Evolutionary conservation across 2,329 filamentous ascomycete genomes (phyloP).

Genomic region (Neofusicoccum laricinum): DNA sequence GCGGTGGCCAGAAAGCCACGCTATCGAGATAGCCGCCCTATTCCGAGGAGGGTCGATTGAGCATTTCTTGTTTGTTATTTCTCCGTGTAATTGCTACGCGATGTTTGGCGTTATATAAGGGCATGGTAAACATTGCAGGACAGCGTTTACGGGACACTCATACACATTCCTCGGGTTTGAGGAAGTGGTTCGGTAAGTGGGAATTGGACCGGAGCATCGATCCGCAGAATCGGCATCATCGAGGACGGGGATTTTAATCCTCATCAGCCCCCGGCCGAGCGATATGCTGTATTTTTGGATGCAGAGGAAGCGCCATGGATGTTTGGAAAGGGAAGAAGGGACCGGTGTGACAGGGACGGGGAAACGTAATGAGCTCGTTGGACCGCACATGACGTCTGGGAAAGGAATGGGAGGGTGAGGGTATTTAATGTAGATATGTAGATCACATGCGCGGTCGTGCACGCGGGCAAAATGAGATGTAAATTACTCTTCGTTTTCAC

Average conservation of each 20-base stretch:
- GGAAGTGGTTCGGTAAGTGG: neutral
- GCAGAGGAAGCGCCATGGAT: neutral
- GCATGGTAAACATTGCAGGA: neutral
- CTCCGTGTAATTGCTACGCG: neutral
- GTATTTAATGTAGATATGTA: neutral
- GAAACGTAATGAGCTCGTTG: neutral
- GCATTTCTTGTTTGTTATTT: neutral
- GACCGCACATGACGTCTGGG: neutral
- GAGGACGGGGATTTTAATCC: neutral
- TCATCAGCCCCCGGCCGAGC: neutral
- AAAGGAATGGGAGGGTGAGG: neutral
- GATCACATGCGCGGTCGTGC: neutral
- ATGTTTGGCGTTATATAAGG: neutral
- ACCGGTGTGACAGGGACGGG: neutral
- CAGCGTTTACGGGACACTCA: neutral
- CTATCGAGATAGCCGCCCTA: neutral
- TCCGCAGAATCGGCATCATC: no score
- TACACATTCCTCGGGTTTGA: neutral
- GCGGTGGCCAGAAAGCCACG: conserved; percentile 44
- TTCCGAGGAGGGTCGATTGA: neutral
- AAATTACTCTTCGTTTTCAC: no score
- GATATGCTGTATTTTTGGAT: no score
- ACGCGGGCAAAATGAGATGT: no score
- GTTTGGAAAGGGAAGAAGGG: neutral
- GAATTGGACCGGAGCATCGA: no score